Conservation (phyloP, 768 basidiomycete genomes). For the Nidula microcarpa region DNA sequence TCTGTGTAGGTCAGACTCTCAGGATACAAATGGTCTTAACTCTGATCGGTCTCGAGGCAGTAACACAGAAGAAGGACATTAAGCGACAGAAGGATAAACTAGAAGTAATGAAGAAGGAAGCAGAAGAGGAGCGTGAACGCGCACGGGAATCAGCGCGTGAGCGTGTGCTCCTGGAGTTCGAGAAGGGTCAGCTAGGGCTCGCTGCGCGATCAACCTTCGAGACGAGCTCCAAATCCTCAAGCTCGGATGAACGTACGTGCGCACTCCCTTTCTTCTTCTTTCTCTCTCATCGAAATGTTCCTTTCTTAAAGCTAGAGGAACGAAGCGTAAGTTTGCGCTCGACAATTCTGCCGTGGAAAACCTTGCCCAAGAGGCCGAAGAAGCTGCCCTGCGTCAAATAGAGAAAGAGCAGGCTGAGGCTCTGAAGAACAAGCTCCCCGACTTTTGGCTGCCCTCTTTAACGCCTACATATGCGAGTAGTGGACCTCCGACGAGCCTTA, state of each 20-base stretch:
- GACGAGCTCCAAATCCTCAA: conserved; percentile 35
- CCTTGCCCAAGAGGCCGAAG: conserved; percentile 80
- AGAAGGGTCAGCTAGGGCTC: conserved; percentile 77
- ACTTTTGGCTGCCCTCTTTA: conserved; percentile 95
- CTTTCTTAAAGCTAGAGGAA: conserved; percentile 42
- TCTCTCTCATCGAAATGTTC: not conserved
- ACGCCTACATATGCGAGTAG: conserved; percentile 76
- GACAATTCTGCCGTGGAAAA: conserved; percentile 68
- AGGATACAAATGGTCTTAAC: not conserved
- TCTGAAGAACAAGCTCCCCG: conserved; percentile 85
- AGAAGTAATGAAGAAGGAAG: conserved; percentile 70
- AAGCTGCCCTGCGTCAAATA: conserved; percentile 78
- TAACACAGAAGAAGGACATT: conserved; percentile 89
- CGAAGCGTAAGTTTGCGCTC: conserved; percentile 86
- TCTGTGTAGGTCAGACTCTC: conserved; percentile 49
- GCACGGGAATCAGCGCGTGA: conserved; percentile 78
- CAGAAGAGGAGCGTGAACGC: conserved; percentile 72
- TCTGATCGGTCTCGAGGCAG: conserved; percentile 25
- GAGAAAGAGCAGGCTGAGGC: conserved; percentile 84
- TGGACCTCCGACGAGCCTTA: conserved; percentile 60
- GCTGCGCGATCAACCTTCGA: conserved; percentile 37
- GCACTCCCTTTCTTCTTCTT: not conserved
- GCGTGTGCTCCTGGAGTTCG: conserved; percentile 87
- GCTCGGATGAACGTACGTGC: conserved; percentile 29
- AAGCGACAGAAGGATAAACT: conserved; percentile 85